These are phyloP conservation scores for Nicotiana tabacum DNA, from an alignment of 257 asterid genomes.

Conservation along the genomic window DNA sequence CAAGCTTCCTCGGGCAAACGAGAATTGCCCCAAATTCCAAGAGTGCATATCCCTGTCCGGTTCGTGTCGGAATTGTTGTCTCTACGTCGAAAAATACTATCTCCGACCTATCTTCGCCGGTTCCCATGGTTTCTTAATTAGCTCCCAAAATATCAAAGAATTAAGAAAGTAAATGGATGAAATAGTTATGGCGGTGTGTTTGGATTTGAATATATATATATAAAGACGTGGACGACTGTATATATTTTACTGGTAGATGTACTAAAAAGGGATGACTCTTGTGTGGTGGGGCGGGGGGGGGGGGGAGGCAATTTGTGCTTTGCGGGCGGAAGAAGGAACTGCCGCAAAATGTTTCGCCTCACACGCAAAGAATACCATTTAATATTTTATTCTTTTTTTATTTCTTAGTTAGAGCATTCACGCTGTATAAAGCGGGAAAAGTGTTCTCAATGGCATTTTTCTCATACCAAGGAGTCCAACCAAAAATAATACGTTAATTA, in stretches of 20 bases:
- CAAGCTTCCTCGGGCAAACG: slow-evolving; percentile 85
- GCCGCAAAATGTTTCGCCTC: neutral
- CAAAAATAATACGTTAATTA: too few relatives aligned
- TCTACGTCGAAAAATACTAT: slow-evolving; percentile 93
- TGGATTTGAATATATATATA: neutral
- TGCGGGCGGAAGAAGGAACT: neutral
- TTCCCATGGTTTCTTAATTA: slow-evolving; percentile 17
- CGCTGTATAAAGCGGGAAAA: too few relatives aligned
- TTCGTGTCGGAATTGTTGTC: slow-evolving; percentile 75
- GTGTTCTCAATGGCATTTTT: too few relatives aligned
- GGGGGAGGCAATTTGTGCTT: neutral
- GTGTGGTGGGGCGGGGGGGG: neutral
- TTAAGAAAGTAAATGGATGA: neutral
- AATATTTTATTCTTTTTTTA: too few relatives aligned
- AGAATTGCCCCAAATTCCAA: slow-evolving; percentile 88
- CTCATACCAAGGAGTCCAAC: too few relatives aligned
- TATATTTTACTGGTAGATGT: neutral
- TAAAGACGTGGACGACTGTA: neutral
- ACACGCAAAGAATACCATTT: neutral
- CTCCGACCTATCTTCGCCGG: slow-evolving; percentile 48
- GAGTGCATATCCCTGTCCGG: slow-evolving; percentile 64
- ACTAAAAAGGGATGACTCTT: too few relatives aligned
- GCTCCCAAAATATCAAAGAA: neutral
- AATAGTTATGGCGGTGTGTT: neutral
- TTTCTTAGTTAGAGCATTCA: too few relatives aligned